These are phyloP conservation scores for Neocallimastix lanati DNA, from an alignment of 192 early-diverging fungal species.

Conservation along the genomic window DNA sequence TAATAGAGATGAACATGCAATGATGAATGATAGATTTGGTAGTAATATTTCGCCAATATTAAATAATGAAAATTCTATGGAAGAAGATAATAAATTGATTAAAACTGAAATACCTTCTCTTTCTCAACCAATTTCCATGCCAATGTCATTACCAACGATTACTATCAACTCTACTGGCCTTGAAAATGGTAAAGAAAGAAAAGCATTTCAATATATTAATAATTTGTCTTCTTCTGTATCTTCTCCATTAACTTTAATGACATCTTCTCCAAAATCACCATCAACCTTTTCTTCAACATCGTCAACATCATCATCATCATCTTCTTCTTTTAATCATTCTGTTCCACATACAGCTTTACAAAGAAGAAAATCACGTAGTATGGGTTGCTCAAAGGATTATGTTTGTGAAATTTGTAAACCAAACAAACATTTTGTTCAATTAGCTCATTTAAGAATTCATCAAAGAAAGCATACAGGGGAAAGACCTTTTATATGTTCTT, in stretches of 20 bases:
- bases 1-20: too few species aligned
- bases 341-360: background rate
- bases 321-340: background rate
- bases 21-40: too few species aligned
- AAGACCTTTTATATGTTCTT: background rate
- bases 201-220: background rate
- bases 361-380: background rate
- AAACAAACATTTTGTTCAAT: background rate
- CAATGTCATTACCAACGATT: background rate
- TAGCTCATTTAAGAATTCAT: background rate
- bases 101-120: background rate
- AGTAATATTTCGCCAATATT: too few species aligned
- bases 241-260: background rate
- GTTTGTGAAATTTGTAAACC: background rate
- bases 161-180: background rate
- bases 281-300: background rate
- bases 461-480: background rate
- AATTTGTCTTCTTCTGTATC: background rate
- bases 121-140: background rate
- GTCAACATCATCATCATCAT: background rate
- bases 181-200: background rate
- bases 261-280: background rate
- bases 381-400: background rate
- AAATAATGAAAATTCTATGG: background rate
- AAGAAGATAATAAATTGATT: background rate